These are phyloP conservation scores for Penicillium brevicompactum DNA, from an alignment of 2,329 filamentous ascomycete species.

Conservation along the genomic window DNA sequence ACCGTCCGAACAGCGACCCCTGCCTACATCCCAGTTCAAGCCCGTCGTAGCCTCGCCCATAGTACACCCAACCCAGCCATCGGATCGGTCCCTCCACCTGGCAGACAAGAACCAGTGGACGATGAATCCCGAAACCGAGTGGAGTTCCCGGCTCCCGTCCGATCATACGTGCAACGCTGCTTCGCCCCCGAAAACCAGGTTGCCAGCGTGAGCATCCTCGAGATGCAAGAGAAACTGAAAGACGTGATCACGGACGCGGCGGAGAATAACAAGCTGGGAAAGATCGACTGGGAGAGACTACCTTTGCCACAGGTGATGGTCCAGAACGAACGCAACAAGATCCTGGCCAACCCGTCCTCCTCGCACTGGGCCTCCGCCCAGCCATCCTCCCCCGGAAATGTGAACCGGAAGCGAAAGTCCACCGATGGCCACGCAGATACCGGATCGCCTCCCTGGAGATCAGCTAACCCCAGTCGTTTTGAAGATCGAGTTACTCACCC, in stretches of 20 bases:
- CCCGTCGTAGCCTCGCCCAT: constrained; percentile 62
- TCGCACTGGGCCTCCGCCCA: constrained; percentile 37
- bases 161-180: constrained; percentile 84
- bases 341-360: constrained; percentile 50
- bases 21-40: constrained; percentile 64
- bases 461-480: constrained; percentile 65
- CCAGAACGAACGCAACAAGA: constrained; percentile 63
- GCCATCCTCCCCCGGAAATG: constrained; percentile 28
- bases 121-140: constrained; percentile 56
- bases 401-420: constrained; percentile 80
- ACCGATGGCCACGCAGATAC: constrained; percentile 60
- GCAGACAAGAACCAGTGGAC: constrained; percentile 31
- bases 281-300: constrained; percentile 79
- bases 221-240: constrained; percentile 85
- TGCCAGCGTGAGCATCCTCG: constrained; percentile 61
- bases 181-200: constrained; percentile 76
- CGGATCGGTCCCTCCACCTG: constrained; percentile 27
- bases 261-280: constrained; percentile 69
- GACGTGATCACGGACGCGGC: constrained; percentile 81
- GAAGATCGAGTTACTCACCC: constrained; percentile 75
- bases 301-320: constrained; percentile 85
- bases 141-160: constrained; percentile 80
- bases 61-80: constrained; percentile 27
- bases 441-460: constrained; percentile 71
- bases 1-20: constrained; percentile 43